phyloP scores from a whole-genome alignment of 495 filamentous ascomycete species.

The Penicillium fimorum region DNA sequence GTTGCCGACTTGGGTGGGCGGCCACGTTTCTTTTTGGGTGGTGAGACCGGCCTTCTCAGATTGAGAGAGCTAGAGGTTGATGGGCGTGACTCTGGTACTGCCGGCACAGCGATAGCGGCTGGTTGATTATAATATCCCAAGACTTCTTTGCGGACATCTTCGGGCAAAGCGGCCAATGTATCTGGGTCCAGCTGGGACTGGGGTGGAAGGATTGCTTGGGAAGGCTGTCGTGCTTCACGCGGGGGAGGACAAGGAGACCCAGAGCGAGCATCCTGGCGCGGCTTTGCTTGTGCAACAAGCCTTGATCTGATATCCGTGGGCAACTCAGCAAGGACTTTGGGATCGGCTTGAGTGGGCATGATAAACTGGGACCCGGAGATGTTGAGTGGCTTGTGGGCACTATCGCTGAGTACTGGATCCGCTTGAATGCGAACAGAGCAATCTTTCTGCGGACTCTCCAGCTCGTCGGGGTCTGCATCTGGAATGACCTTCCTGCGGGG shows the following conservation, averaged over 20 bases:
- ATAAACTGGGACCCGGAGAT: conserved; percentile 84
- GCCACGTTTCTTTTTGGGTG: conserved; percentile 57
- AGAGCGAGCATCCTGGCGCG: conserved; percentile 25
- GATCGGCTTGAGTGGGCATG: conserved; percentile 76
- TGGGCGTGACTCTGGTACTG: conserved; percentile 49
- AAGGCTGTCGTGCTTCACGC: conserved; percentile 16
- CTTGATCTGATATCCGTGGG: conserved; percentile 75
- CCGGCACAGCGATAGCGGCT: conserved; percentile 9
- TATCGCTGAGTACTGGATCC: conserved; percentile 49
- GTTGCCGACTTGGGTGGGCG: conserved; percentile 38
- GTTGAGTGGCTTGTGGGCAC: conserved; percentile 67
- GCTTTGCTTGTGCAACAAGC: conserved; percentile 55
- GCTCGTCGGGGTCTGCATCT: conserved; percentile 50
- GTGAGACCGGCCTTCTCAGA: conserved; percentile 52
- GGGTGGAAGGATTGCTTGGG: conserved; percentile 35
- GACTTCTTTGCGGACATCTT: conserved; percentile 79
- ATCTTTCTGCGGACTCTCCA: conserved; percentile 68
- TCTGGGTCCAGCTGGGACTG: conserved; percentile 69
- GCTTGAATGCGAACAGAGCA: conserved; percentile 47
- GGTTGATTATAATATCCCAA: conserved; percentile 60
- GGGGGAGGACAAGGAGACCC: conserved; percentile 33
- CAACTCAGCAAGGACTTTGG: conserved; percentile 69
- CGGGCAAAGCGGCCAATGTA: conserved; percentile 72
- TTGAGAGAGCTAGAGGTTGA: conserved; percentile 33
- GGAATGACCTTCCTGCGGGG: conserved; percentile 27